Percentiles rank a stretch among this genome's conserved stretches.
Conservation (phyloP, 2,329 filamentous ascomycete genomes). For the Aureobasidium leucospermi region DNA sequence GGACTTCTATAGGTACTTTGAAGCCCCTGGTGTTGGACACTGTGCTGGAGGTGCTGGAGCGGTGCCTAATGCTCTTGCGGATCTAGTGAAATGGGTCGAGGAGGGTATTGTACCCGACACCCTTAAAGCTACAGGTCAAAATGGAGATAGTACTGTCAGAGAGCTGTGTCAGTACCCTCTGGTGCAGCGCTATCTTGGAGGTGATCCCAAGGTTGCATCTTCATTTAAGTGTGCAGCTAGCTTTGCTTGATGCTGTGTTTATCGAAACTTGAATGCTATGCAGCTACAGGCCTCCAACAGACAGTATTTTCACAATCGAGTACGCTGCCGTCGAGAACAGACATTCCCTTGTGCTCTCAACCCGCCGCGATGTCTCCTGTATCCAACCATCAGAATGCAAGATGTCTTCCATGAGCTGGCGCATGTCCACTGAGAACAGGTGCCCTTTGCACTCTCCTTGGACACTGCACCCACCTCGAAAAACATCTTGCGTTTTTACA, state of each 20-base stretch:
- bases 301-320: no score
- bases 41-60: conserved; percentile 28
- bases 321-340: no score
- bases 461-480: no score
- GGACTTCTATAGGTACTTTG: conserved; percentile 33
- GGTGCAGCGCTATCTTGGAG: conserved; percentile 18
- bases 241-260: background rate
- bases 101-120: conserved; percentile 22
- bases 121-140: conserved; percentile 15
- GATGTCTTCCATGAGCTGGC: no score
- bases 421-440: no score
- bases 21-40: conserved; percentile 33
- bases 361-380: no score
- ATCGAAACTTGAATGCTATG: background rate
- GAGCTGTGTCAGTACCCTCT: conserved; percentile 19
- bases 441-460: no score
- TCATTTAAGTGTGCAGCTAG: conserved; percentile 19
- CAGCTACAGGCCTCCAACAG: background rate
- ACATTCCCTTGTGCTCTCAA: no score
- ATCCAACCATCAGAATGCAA: no score
- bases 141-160: background rate
- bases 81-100: conserved; percentile 26
- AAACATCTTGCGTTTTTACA: no score
- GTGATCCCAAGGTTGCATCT: conserved; percentile 14
- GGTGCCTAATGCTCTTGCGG: conserved; percentile 19